phyloP scores from a whole-genome alignment of 768 basidiomycete genomes.

The Tylopilus vinaceipallidus region DNA sequence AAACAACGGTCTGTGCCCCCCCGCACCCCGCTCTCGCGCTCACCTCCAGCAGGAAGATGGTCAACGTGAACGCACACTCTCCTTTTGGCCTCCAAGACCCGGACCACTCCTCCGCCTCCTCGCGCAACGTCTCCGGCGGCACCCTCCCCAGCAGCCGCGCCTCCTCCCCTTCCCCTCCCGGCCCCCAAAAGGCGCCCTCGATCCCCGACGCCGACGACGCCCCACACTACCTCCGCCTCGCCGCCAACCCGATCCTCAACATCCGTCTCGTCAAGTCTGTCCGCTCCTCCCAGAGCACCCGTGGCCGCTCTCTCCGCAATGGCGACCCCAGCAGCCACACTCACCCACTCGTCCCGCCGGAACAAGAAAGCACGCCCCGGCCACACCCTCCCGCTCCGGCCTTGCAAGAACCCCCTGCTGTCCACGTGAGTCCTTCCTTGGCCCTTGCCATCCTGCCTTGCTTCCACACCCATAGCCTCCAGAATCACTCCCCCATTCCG shows the following conservation, averaged over 20 bases:
- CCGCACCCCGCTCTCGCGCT: background rate
- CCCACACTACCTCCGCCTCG: constrained; percentile 7
- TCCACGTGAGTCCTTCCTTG: constrained; percentile 15
- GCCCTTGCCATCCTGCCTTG: constrained; percentile 8
- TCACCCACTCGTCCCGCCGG: background rate
- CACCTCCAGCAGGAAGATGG: constrained; percentile 55
- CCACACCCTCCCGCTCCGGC: background rate
- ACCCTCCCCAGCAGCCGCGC: constrained; percentile 22
- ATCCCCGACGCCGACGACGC: constrained; percentile 17
- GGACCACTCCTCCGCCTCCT: constrained; percentile 28
- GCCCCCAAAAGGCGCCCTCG: constrained; percentile 23
- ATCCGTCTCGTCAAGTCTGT: constrained; percentile 25
- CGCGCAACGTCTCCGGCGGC: constrained; percentile 36
- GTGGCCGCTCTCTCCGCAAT: constrained; percentile 22
- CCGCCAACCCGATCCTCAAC: constrained; percentile 16
- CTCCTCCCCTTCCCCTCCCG: constrained; percentile 20
- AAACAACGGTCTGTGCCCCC: constrained; percentile 52
- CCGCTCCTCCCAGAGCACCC: constrained; percentile 10
- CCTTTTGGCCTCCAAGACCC: constrained; percentile 53
- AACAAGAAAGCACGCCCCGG: constrained; percentile 2
- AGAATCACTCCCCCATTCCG: constrained; percentile 19
- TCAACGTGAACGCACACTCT: constrained; percentile 57
- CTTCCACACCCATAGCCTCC: constrained; percentile 5
- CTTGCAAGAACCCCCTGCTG: constrained; percentile 4
- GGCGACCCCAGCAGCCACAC: constrained; percentile 12